phyloP scores from a whole-genome alignment of 805 yeast species.

The Komagataella populi region DNA sequence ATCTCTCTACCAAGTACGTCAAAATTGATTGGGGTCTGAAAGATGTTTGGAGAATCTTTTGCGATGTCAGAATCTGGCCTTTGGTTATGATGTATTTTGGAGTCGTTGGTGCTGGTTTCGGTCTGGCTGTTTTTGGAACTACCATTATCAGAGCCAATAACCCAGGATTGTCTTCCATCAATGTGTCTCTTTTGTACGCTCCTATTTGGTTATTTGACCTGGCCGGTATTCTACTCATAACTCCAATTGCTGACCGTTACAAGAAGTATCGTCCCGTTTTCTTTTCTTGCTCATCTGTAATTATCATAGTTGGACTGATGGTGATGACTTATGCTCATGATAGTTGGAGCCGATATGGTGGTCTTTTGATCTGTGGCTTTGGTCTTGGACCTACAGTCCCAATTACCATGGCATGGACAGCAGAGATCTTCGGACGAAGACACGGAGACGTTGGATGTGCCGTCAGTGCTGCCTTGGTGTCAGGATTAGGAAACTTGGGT shows the following conservation, averaged over 20 bases:
- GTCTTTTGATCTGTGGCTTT: constrained; percentile 68
- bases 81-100: constrained; percentile 82
- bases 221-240: constrained; percentile 57
- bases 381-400: constrained; percentile 91
- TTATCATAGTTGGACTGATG: constrained; percentile 63
- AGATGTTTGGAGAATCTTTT: constrained; percentile 40
- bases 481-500: constrained; percentile 81
- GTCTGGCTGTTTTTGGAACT: constrained; percentile 75
- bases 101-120: constrained; percentile 85
- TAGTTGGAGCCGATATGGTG: constrained; percentile 69
- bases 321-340: constrained; percentile 66
- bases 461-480: constrained; percentile 67
- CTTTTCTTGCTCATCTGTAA: constrained; percentile 45
- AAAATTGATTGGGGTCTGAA: constrained; percentile 39
- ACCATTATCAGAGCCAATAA: constrained; percentile 56
- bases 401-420: constrained; percentile 71
- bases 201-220: constrained; percentile 87
- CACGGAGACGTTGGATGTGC: constrained; percentile 84
- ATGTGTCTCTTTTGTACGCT: constrained; percentile 65
- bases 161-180: constrained; percentile 47
- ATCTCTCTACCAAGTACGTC: constrained; percentile 40
- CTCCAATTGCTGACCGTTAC: constrained; percentile 69
- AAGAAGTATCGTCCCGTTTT: constrained; percentile 45
- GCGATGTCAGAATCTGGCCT: constrained; percentile 68
- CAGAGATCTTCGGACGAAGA: constrained; percentile 55